Evolutionary conservation across 805 yeast genomes (phyloP).

Genomic region (Lipomyces sp.): DNA sequence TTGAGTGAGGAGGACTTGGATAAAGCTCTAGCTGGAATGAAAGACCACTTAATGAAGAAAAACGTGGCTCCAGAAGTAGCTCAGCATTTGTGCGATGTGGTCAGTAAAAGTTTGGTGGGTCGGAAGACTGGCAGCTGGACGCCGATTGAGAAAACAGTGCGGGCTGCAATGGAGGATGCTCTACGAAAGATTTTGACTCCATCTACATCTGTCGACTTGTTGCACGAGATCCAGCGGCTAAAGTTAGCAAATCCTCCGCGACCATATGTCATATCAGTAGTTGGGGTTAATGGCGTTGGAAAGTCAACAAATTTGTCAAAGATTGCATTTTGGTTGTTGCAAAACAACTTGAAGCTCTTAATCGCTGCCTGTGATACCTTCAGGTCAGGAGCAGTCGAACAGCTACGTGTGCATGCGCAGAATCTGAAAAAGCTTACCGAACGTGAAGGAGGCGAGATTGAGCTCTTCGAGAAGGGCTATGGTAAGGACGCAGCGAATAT

Average conservation of each 20-base stretch:
- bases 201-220: constrained; percentile 82
- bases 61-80: constrained; percentile 94
- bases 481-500: constrained; percentile 97
- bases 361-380: constrained; percentile 98
- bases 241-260: constrained; percentile 41
- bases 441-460: constrained; percentile 58
- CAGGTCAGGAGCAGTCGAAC: constrained; percentile 99
- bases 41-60: constrained; percentile 77
- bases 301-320: constrained; percentile 94
- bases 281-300: constrained; percentile 98
- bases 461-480: constrained; percentile 90
- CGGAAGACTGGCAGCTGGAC: constrained; percentile 76
- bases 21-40: constrained; percentile 66
- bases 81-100: constrained; percentile 66
- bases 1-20: constrained; percentile 66
- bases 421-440: constrained; percentile 73
- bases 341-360: constrained; percentile 81
- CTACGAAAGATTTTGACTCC: constrained; percentile 79
- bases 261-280: constrained; percentile 95
- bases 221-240: constrained; percentile 70
- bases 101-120: constrained; percentile 71
- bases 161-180: constrained; percentile 59
- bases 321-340: constrained; percentile 92
- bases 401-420: constrained; percentile 88
- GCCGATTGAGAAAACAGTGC: constrained; percentile 72